Base-by-base conservation (phyloP, 1,284 basidiomycete species). In the Taiwanofungus camphoratus region DNA sequence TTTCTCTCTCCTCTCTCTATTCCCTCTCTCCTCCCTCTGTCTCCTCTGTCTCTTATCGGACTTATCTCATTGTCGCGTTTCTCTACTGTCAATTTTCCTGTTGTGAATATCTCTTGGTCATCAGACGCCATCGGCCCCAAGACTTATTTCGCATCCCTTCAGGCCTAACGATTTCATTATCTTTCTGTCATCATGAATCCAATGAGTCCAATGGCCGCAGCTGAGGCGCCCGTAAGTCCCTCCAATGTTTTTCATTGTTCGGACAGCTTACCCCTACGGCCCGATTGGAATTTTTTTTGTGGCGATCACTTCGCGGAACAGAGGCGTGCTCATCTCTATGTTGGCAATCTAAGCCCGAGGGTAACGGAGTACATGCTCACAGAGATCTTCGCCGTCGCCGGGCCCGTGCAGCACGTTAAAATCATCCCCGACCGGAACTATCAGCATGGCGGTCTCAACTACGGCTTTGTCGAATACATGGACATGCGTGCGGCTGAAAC, bases 341-440 rank as follows among this genome's bases (percentile, higher is more conserved):
- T 98, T 66, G 95, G 95, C 53, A 97, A 97, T 67, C 74, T 99
- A 62, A 92, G 89, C 55, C 89, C 92, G 48, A 81, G 92, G 38
- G 94, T 97, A 42, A 91, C 87, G 45, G 88, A 90, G 71, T 92
- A 90, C 68, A 91, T 94, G 85, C 83, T 97, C 60, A 91, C 87
- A 37, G 92, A 96, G 68, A 95, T 96, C 56, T 96, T 96, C 64
- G 90, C 90, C 59, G 91, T 96, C 57, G 90, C 92, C 59, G 94
- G 94, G 31, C 84, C 88, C 48, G 92, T 97, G 51, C 90, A 94
- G 65, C 88, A 92, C 59, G 94, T 96, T 64, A 98, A 98, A 82
- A 97, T 99, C 64, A 96, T 99, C 62, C 92, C 93, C 34, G 94
- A 98, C 71, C 83, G 92, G 57, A 97, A 94, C 74, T 96, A 92